Evolutionary conservation across 176 grass and related monocot species (phyloP), one percentile per base, ranked within the genome.

Genomic region (Tillandsia leiboldiana): DNA sequence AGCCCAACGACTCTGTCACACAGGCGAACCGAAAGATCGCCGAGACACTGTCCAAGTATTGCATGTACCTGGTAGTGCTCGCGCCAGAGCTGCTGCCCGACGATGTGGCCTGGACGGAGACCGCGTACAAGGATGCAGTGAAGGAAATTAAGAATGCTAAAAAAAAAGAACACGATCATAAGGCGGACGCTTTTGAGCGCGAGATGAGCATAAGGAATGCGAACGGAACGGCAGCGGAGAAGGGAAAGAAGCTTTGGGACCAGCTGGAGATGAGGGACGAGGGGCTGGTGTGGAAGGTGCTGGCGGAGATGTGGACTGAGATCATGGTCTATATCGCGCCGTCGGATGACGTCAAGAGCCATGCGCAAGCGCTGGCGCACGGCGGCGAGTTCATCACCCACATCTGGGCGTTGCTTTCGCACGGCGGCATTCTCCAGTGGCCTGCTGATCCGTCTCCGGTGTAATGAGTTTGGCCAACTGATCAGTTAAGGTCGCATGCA

Each of bases 31-130:
- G 27, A 2, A 28, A 2, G 27, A 28, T 28, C 27, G 27, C 27
- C 27, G 27, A 28, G 27, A 28, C 27, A 2, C 66, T 79, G 5
- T 84, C 82, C 0, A 8, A 75, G 59, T 84, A 84, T 59, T 79
- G n/a, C 26, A 58, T 71, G 0, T 84, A 84, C 67, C 51, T 84
- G 17, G 76, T 57, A 17, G 82, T 75, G 2, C 76, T 20, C 0
- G 61, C 29, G 51, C 76, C 82, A 1, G 82, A 65, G 58, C 71
- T 75, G 50, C 72, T 80, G 0, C 77, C 77, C 18, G 77, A 71
- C 51, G 62, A 18, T 42, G 3, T 12, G 26, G 71, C 24, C 6
- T 74, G 58, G 72, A 72, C 82, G 0, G 26, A 12, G 10, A 75
- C 13, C 2, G 51, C 48, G 8, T 63, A 84, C 77, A 62, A 67